These are phyloP conservation scores for Fraxinus dipetala DNA, from an alignment of 305 asterid genomes.

Conservation along the genomic window DNA sequence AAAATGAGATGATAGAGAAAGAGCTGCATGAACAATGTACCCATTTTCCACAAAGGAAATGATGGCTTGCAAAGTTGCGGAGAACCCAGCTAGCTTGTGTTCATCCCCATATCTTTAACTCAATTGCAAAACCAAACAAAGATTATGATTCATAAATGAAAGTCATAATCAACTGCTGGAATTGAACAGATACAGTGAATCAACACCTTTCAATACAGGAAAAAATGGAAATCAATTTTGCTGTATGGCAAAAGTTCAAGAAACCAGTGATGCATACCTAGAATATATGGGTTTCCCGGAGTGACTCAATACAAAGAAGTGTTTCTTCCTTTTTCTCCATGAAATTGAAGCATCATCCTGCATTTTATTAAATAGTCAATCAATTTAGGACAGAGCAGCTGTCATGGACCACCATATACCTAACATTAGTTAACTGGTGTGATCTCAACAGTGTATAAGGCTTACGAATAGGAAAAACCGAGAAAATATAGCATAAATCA, in stretches of 20 bases:
- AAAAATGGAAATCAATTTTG: not conserved
- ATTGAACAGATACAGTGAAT: slow-evolving; percentile 4
- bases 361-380: slow-evolving; percentile 37
- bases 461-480: not conserved
- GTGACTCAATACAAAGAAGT: slow-evolving; percentile 85
- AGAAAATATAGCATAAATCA: not conserved
- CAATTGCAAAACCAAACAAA: slow-evolving; percentile 21
- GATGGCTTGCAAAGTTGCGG: slow-evolving; percentile 97
- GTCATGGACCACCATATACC: not conserved
- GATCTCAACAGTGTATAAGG: not conserved
- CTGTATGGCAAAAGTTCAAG: not conserved
- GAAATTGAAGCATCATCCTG: slow-evolving; percentile 93
- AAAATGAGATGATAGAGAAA: not conserved
- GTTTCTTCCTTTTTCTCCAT: slow-evolving; percentile 99
- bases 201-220: not conserved
- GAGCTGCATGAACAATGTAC: slow-evolving; percentile 40
- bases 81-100: slow-evolving; percentile 96
- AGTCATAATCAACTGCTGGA: not conserved
- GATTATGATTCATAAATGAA: not conserved
- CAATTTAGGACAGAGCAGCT: slow-evolving; percentile 16
- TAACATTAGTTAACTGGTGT: not conserved
- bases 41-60: slow-evolving; percentile 97
- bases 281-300: slow-evolving; percentile 98
- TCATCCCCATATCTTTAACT: slow-evolving; percentile 89
- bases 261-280: slow-evolving; percentile 46